These are phyloP conservation scores for Lentinus tigrinus DNA, from an alignment of 768 basidiomycete genomes.

Conservation along the genomic window DNA sequence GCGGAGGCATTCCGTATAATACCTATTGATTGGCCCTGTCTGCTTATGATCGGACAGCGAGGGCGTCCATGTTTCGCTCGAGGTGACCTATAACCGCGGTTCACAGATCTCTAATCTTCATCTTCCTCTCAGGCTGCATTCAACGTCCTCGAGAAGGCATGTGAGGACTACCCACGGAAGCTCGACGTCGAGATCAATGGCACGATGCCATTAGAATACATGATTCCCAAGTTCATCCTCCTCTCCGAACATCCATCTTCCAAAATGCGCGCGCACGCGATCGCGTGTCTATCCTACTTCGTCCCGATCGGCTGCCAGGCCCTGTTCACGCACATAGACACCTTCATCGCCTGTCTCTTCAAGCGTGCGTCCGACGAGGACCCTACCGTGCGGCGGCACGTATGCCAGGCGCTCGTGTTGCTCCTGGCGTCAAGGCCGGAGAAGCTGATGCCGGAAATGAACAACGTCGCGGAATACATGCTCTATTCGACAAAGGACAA, in stretches of 20 bases:
- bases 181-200: conserved; percentile 93
- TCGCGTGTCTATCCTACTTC: conserved; percentile 94
- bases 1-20: neutral
- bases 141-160: conserved; percentile 91
- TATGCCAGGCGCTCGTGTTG: conserved; percentile 93
- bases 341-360: conserved; percentile 91
- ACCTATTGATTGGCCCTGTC: too few species aligned
- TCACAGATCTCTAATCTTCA: neutral
- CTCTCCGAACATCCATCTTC: conserved; percentile 82
- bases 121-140: conserved; percentile 71
- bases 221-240: conserved; percentile 93
- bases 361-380: conserved; percentile 93
- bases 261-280: conserved; percentile 91
- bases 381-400: conserved; percentile 89
- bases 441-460: conserved; percentile 95
- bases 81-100: neutral
- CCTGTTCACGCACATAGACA: conserved; percentile 88
- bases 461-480: conserved; percentile 97
- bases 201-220: conserved; percentile 89
- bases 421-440: conserved; percentile 92
- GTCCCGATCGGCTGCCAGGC: conserved; percentile 85
- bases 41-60: too few species aligned
- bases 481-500: conserved; percentile 97
- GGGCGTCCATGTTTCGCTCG: too few species aligned
- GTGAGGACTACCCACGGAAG: conserved; percentile 95